A percentile compares a stretch with the other conserved stretches of the same genome.
Evolutionary conservation across 2,329 filamentous ascomycete genomes (phyloP).

Genomic region (Fusarium drepaniforme): DNA sequence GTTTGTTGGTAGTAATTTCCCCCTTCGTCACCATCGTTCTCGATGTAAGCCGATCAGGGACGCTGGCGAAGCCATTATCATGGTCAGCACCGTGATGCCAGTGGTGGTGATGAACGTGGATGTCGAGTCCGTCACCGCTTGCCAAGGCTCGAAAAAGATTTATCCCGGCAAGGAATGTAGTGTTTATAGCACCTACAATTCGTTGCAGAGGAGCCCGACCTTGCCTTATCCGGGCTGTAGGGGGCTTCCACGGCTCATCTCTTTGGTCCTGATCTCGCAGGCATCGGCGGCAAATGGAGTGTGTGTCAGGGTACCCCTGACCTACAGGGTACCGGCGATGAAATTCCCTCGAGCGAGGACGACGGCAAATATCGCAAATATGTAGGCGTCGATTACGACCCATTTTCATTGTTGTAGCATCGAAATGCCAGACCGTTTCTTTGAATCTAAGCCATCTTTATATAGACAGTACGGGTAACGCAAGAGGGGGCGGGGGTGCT

Average conservation of each 20-base stretch:
- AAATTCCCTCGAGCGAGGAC: slow-evolving; percentile 14
- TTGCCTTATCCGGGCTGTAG: neutral
- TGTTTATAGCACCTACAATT: neutral
- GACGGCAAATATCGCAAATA: slow-evolving; percentile 5
- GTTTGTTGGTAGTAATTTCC: neutral
- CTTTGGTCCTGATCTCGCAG: neutral
- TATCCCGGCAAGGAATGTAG: neutral
- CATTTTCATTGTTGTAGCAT: neutral
- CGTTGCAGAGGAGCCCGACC: neutral
- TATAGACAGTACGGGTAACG: neutral
- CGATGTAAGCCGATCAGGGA: neutral
- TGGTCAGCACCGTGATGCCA: neutral
- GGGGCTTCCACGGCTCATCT: neutral
- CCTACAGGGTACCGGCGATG: slow-evolving; percentile 13
- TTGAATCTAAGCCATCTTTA: neutral
- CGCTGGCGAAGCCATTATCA: neutral
- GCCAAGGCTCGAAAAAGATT: neutral
- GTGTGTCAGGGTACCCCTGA: slow-evolving; percentile 10
- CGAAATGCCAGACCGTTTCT: neutral
- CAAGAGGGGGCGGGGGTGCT: neutral
- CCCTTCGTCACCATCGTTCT: neutral
- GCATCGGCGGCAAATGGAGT: slow-evolving; percentile 15
- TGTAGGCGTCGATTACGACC: neutral
- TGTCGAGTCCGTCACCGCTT: neutral
- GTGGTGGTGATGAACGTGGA: slow-evolving; percentile 14